phyloP scores from a whole-genome alignment of 1,284 basidiomycete genomes.

The Ustilago loliicola region DNA sequence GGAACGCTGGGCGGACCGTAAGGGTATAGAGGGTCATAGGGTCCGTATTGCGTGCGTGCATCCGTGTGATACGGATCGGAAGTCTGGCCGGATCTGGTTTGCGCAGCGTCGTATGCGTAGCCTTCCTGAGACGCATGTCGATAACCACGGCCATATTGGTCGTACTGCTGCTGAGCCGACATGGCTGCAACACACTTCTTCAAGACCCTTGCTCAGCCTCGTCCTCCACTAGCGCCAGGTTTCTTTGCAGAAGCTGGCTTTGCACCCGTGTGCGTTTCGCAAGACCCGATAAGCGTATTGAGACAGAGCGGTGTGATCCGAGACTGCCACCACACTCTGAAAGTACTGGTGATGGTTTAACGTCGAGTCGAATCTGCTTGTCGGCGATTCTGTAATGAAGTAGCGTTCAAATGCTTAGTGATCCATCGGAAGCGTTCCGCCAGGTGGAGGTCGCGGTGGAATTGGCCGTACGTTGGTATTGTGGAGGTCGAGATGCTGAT shows the following conservation, averaged over 20 bases:
- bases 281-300: not conserved
- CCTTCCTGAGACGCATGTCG: conserved; percentile 15
- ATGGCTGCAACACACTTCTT: conserved; percentile 7
- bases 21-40: conserved; percentile 45
- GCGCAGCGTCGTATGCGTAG: conserved; percentile 9
- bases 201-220: not conserved
- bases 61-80: conserved; percentile 23
- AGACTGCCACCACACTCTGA: too few relatives aligned
- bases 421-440: not conserved
- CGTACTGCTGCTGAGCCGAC: conserved; percentile 31
- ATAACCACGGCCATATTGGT: conserved; percentile 23
- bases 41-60: conserved; percentile 27
- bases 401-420: not conserved
- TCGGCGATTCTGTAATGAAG: not conserved
- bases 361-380: not conserved
- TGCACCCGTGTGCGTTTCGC: not conserved
- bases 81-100: not conserved
- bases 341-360: too few relatives aligned
- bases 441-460: not conserved
- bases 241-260: not conserved
- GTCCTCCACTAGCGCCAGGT: not conserved
- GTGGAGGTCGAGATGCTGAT: too few relatives aligned
- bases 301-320: too few relatives aligned
- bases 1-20: conserved; percentile 14
- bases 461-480: too few relatives aligned